Percentiles rank a stretch among this genome's conserved stretches.
Conservation (phyloP, 225 moss, liverwort and hornwort species). For the Bryum argenteum region DNA sequence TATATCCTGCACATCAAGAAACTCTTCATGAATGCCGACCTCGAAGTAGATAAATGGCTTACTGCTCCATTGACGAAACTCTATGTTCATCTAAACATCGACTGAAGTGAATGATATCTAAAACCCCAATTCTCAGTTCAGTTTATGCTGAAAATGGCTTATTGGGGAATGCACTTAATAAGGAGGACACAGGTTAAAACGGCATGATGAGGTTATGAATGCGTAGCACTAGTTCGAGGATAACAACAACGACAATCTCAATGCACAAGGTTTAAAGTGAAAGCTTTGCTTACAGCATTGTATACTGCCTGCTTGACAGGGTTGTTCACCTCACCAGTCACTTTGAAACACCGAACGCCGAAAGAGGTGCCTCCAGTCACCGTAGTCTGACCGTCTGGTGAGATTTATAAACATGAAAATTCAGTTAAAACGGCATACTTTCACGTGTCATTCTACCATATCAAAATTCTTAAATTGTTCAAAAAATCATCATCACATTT, state of each 20-base stretch:
- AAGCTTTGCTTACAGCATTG: constrained; percentile 58
- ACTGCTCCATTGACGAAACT: neutral
- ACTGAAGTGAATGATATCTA: too few species aligned
- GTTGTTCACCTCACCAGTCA: constrained; percentile 69
- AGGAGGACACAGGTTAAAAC: too few species aligned
- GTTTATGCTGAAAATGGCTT: too few species aligned
- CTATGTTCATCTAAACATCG: neutral
- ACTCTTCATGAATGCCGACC: constrained; percentile 6
- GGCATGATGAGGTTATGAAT: too few species aligned
- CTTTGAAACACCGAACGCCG: constrained; percentile 65
- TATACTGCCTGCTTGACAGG: constrained; percentile 66
- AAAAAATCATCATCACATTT: neutral
- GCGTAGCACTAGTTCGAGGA: too few species aligned
- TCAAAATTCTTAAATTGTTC: neutral
- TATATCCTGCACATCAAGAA: constrained; percentile 53
- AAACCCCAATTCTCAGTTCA: too few species aligned
- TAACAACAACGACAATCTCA: neutral
- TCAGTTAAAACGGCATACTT: neutral
- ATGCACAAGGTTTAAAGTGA: neutral
- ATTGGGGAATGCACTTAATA: too few species aligned
- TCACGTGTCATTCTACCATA: neutral
- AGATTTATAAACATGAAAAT: constrained; percentile 24
- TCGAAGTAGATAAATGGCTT: neutral
- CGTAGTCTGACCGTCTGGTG: constrained; percentile 75
- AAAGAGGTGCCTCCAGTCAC: constrained; percentile 81